Percentiles rank a stretch among this genome's conserved stretches.
phyloP scores from a whole-genome alignment of 441 rosid genomes.

The Euphorbia schlechtendalii region DNA sequence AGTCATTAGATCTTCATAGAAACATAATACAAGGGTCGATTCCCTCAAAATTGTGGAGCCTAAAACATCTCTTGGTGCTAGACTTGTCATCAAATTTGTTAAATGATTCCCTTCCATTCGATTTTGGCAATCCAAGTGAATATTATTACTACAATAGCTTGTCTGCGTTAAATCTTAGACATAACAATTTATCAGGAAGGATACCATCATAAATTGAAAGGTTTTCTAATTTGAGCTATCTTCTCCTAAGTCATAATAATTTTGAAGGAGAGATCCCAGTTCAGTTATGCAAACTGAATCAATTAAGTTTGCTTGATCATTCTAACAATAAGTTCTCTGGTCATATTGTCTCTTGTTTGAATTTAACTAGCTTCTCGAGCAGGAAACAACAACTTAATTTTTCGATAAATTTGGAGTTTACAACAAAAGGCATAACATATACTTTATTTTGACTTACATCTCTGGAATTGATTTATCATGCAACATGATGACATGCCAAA shows the following conservation, averaged over 20 bases:
- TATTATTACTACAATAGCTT: background rate
- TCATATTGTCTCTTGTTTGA: background rate
- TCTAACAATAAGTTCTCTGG: conserved; percentile 6
- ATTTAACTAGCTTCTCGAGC: background rate
- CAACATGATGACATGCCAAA: background rate
- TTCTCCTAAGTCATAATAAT: background rate
- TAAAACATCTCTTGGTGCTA: background rate
- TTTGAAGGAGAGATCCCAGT: conserved; percentile 11
- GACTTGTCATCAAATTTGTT: background rate
- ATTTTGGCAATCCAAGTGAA: background rate
- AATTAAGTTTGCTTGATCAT: background rate
- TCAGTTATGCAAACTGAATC: background rate
- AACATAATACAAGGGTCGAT: conserved; percentile 8
- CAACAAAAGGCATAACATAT: background rate
- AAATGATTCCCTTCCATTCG: conserved; percentile 20
- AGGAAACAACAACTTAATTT: background rate
- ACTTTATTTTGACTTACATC: background rate
- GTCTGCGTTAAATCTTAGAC: background rate
- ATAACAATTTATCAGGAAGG: background rate
- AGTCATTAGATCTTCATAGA: background rate
- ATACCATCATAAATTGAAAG: conserved; percentile 1
- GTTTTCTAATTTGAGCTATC: background rate
- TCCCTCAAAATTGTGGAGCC: background rate
- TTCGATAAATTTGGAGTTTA: background rate
- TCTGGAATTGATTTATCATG: background rate